These are phyloP conservation scores for Arabis alpina DNA, from an alignment of 345 rosid genomes.

Conservation along the genomic window DNA sequence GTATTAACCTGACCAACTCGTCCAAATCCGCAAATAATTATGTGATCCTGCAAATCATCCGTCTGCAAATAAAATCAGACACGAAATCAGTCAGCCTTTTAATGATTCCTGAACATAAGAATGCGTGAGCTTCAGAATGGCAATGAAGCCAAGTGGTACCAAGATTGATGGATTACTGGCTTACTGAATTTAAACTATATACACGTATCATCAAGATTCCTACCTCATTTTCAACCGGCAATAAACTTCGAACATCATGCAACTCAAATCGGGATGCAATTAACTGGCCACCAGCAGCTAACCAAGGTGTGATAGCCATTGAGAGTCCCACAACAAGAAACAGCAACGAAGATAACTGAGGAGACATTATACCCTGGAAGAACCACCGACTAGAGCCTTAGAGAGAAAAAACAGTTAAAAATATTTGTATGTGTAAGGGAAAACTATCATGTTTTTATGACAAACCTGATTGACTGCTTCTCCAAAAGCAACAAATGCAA, in stretches of 20 bases:
- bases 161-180: conserved; percentile 12
- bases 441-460: background rate
- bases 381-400: conserved; percentile 30
- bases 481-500: conserved; percentile 98
- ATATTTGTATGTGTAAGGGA: background rate
- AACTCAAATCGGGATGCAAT: conserved; percentile 95
- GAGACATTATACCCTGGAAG: conserved; percentile 93
- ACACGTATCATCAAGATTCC: conserved; percentile 31
- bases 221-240: conserved; percentile 99
- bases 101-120: conserved; percentile 26
- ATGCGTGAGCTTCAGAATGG: conserved; percentile 22
- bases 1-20: conserved; percentile 93
- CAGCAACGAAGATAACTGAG: conserved; percentile 86
- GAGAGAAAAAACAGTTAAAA: background rate
- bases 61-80: conserved; percentile 62
- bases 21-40: conserved; percentile 94
- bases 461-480: conserved; percentile 98
- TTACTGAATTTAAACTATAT: background rate
- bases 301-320: conserved; percentile 98
- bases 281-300: conserved; percentile 98
- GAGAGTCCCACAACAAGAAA: conserved; percentile 97
- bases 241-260: conserved; percentile 92
- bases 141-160: conserved; percentile 17
- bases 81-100: conserved; percentile 25
- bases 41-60: conserved; percentile 97